These are phyloP conservation scores for Musa balbisiana DNA, from an alignment of 202 grass and related monocot genomes.

Conservation along the genomic window DNA sequence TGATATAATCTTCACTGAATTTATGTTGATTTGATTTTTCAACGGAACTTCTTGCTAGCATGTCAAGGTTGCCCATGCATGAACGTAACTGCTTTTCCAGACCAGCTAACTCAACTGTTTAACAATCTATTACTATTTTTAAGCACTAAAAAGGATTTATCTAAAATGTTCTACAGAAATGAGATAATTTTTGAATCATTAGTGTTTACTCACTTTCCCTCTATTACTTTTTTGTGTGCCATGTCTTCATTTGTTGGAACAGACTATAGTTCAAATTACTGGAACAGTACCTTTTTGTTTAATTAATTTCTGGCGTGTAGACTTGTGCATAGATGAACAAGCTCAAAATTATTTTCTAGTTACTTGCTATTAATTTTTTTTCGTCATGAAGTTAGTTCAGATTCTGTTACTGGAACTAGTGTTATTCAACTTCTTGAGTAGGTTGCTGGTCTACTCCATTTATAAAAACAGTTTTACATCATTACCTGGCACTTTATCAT, in stretches of 20 bases:
- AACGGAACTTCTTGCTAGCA: neutral
- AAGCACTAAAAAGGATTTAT: neutral
- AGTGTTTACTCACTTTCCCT: neutral
- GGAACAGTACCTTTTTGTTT: too few relatives aligned
- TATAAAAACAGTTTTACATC: too few relatives aligned
- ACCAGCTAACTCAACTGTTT: neutral
- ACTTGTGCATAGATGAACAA: neutral
- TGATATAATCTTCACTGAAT: neutral
- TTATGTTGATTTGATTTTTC: neutral
- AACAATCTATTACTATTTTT: neutral
- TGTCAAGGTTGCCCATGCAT: neutral
- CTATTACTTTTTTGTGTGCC: neutral
- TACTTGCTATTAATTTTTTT: too few relatives aligned
- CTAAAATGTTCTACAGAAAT: slow-evolving; percentile 4
- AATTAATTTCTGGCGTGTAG: too few relatives aligned
- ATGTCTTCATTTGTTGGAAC: neutral
- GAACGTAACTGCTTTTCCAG: neutral
- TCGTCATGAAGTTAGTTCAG: too few relatives aligned
- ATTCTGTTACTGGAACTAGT: too few relatives aligned
- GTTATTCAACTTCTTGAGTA: too few relatives aligned
- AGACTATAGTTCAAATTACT: neutral
- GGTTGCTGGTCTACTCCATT: too few relatives aligned
- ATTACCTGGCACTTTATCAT: too few relatives aligned
- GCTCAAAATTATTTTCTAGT: neutral
- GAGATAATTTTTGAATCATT: neutral